Conservation (phyloP, 768 basidiomycete genomes). For the Stropharia rugosoannulata region DNA sequence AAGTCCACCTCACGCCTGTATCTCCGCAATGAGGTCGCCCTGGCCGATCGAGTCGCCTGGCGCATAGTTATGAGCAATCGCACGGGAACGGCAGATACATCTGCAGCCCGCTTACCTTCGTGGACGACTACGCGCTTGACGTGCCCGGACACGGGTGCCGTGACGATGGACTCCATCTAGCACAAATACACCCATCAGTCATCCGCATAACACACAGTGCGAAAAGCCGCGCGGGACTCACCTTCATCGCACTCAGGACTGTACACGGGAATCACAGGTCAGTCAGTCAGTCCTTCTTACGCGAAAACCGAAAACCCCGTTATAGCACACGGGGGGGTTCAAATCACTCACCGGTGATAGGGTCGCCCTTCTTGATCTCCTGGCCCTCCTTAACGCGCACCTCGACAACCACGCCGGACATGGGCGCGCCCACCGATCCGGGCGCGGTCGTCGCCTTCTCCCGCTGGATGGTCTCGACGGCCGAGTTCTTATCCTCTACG, state of each 20-base stretch:
- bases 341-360: conserved; percentile 73
- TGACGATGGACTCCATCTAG: conserved; percentile 97
- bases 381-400: conserved; percentile 97
- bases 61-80: neutral
- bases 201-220: conserved; percentile 7
- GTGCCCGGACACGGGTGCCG: conserved; percentile 94
- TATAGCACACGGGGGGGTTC: neutral
- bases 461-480: conserved; percentile 90
- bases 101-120: conserved; percentile 55
- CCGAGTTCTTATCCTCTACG: conserved; percentile 96
- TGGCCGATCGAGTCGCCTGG: conserved; percentile 92
- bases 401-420: conserved; percentile 98
- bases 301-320: too few relatives aligned
- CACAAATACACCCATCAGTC: conserved; percentile 16
- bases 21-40: conserved; percentile 90
- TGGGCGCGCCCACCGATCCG: conserved; percentile 95
- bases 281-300: conserved; percentile 16
- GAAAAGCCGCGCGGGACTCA: conserved; percentile 29
- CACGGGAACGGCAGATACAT: neutral
- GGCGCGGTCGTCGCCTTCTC: conserved; percentile 94
- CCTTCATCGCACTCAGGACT: conserved; percentile 99
- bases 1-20: conserved; percentile 34
- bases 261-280: conserved; percentile 17
- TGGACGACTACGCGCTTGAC: conserved; percentile 91
- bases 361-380: conserved; percentile 98